These are phyloP conservation scores for Russula brevipes DNA, from an alignment of 768 basidiomycete genomes.

Conservation along the genomic window DNA sequence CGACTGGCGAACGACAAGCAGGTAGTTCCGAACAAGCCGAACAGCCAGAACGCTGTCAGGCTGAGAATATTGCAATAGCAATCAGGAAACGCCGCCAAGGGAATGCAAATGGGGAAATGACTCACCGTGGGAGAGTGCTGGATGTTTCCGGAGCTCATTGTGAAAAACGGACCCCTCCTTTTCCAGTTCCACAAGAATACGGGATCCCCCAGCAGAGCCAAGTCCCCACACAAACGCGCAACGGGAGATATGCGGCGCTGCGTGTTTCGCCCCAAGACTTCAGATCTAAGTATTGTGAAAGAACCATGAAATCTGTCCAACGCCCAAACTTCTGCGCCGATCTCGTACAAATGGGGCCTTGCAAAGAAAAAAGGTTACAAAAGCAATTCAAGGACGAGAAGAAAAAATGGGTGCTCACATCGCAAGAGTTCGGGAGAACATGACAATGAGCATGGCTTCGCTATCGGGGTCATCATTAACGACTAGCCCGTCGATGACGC, in stretches of 20 bases:
- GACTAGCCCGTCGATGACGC: constrained; percentile 29
- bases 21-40: constrained; percentile 29
- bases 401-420: neutral
- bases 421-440: constrained; percentile 6
- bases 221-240: constrained; percentile 21
- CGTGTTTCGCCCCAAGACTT: constrained; percentile 3
- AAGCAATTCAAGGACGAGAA: neutral
- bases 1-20: constrained; percentile 30
- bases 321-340: constrained; percentile 26
- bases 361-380: neutral
- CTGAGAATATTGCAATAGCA: neutral
- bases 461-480: constrained; percentile 31
- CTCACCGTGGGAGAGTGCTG: constrained; percentile 24
- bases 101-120: neutral
- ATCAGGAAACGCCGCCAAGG: neutral
- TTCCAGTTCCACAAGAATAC: constrained; percentile 25
- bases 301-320: constrained; percentile 33
- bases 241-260: constrained; percentile 16
- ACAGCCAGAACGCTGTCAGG: constrained; percentile 29
- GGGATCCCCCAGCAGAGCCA: constrained; percentile 23
- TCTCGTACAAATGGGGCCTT: constrained; percentile 8
- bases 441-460: constrained; percentile 28
- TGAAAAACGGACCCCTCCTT: constrained; percentile 14
- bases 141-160: constrained; percentile 16
- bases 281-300: constrained; percentile 22